These are phyloP conservation scores for Malassezia sympodialis DNA, from an alignment of 1,284 basidiomycete genomes.

Conservation along the genomic window DNA sequence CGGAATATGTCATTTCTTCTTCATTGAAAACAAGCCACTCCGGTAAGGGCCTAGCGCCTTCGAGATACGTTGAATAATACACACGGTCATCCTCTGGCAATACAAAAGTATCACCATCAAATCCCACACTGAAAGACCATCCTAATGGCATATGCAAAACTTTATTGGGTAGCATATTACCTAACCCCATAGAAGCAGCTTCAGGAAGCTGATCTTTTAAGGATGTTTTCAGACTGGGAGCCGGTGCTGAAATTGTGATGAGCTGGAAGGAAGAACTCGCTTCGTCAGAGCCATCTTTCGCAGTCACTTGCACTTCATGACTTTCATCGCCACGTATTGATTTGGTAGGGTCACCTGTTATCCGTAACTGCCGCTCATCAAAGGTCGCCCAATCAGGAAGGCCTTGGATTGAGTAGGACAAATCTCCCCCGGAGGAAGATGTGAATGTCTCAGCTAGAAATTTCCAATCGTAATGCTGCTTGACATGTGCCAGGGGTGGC, in stretches of 20 bases:
- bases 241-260: constrained; percentile 25
- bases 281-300: constrained; percentile 1
- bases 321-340: neutral
- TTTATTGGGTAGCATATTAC: constrained; percentile 33
- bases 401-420: constrained; percentile 4
- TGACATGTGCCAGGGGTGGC: constrained; percentile 15
- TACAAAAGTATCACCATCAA: constrained; percentile 61
- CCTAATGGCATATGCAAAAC: constrained; percentile 62
- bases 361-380: neutral
- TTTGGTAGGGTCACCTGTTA: constrained; percentile 12
- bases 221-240: constrained; percentile 30
- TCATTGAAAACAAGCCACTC: constrained; percentile 63
- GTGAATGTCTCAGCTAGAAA: constrained; percentile 12
- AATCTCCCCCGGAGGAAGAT: neutral
- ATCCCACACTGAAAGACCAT: constrained; percentile 87
- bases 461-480: constrained; percentile 15
- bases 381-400: constrained; percentile 16
- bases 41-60: constrained; percentile 63
- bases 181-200: constrained; percentile 27
- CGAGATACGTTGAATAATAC: constrained; percentile 60
- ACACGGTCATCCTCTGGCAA: constrained; percentile 50
- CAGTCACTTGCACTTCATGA: constrained; percentile 5
- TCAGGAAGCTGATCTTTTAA: constrained; percentile 34
- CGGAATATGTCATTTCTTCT: constrained; percentile 63
- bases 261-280: constrained; percentile 21